These are phyloP conservation scores for Aspergillus versicolor DNA, from an alignment of 2,329 filamentous ascomycete genomes.

Conservation along the genomic window DNA sequence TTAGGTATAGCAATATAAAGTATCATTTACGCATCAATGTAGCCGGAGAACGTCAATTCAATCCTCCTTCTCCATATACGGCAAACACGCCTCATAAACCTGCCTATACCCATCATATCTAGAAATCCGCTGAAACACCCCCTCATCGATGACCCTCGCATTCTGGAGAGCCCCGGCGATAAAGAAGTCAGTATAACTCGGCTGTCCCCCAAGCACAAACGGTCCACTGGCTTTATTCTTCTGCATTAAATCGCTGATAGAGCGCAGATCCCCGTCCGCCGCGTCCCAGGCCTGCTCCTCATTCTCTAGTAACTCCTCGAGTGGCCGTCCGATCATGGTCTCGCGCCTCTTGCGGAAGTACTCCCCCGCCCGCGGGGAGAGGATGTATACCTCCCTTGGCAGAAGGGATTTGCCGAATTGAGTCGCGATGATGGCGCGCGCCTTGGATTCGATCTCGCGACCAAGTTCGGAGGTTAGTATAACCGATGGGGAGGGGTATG, in stretches of 20 bases:
- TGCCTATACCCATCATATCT: background rate
- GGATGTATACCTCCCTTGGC: slow-evolving; percentile 25
- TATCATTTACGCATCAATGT: no score
- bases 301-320: slow-evolving; percentile 29
- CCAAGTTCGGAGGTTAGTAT: slow-evolving; percentile 38
- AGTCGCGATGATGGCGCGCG: slow-evolving; percentile 28
- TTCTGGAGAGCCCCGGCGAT: slow-evolving; percentile 38
- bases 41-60: background rate
- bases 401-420: slow-evolving; percentile 24
- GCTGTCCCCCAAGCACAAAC: slow-evolving; percentile 28
- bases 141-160: slow-evolving; percentile 33
- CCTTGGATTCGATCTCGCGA: slow-evolving; percentile 30
- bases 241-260: slow-evolving; percentile 33
- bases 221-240: slow-evolving; percentile 37
- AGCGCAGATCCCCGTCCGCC: slow-evolving; percentile 24
- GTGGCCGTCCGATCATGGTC: slow-evolving; percentile 30
- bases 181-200: slow-evolving; percentile 42
- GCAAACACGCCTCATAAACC: slow-evolving; percentile 5
- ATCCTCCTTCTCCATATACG: slow-evolving; percentile 3
- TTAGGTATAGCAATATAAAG: no score
- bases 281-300: background rate
- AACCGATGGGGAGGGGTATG: slow-evolving; percentile 38
- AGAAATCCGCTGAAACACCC: slow-evolving; percentile 25
- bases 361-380: slow-evolving; percentile 37
- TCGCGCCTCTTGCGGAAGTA: slow-evolving; percentile 44